A percentile compares a stretch with the other conserved stretches of the same genome.
Evolutionary conservation across 129 eudicot genomes (phyloP).

Genomic region (Helichrysum umbraculigerum): DNA sequence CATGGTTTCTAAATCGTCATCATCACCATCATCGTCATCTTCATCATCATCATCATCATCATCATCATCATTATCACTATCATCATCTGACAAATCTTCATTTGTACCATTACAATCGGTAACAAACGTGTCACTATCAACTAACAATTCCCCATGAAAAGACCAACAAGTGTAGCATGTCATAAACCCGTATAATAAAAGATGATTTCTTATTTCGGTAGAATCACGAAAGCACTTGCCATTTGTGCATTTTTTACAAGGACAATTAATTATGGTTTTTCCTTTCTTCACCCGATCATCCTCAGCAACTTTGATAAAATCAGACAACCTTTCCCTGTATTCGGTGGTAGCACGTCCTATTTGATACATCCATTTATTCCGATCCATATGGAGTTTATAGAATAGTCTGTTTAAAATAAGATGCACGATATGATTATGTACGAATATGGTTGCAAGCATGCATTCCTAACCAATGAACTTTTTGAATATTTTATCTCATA

Average conservation of each 20-base stretch:
- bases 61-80: too few relatives aligned
- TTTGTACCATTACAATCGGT: neutral
- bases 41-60: too few relatives aligned
- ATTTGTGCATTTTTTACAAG: neutral
- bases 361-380: neutral
- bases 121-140: neutral
- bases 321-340: neutral
- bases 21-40: too few relatives aligned
- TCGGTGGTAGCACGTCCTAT: neutral
- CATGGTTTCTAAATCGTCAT: too few relatives aligned
- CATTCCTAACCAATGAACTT: too few relatives aligned
- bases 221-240: neutral
- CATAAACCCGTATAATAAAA: neutral
- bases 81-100: too few relatives aligned
- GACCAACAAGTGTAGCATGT: neutral
- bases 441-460: too few relatives aligned
- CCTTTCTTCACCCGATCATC: neutral
- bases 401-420: too few relatives aligned
- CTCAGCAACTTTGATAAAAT: neutral
- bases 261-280: neutral
- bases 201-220: neutral
- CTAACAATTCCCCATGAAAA: neutral
- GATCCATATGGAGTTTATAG: neutral
- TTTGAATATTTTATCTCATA: too few relatives aligned
- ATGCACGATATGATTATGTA: neutral